These are phyloP conservation scores for Cercospora sojina DNA, from an alignment of 2,329 filamentous ascomycete genomes.

Conservation along the genomic window DNA sequence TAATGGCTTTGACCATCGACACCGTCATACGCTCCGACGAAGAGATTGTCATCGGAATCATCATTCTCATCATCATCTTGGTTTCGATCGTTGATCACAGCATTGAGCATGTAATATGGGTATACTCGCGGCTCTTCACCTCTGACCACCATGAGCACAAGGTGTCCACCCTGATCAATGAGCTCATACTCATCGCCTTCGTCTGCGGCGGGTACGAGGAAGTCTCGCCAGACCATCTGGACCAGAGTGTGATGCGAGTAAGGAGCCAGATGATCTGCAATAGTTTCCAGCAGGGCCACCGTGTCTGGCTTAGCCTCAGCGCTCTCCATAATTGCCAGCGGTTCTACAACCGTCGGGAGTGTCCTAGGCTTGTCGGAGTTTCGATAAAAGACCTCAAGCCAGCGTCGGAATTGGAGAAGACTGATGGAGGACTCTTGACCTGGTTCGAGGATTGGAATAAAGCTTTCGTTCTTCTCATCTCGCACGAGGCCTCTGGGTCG, in stretches of 20 bases:
- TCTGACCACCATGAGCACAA: background rate
- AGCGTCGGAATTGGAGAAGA: too few relatives aligned
- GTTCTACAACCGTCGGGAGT: too few relatives aligned
- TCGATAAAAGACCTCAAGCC: too few relatives aligned
- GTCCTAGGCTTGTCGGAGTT: too few relatives aligned
- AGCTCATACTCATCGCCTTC: background rate
- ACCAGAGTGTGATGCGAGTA: background rate
- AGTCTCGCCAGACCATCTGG: background rate
- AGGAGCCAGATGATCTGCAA: background rate
- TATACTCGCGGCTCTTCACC: background rate
- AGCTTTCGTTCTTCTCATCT: background rate
- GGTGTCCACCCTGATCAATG: background rate
- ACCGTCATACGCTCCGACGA: background rate
- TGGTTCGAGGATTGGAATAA: too few relatives aligned
- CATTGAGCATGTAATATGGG: background rate
- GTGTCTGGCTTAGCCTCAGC: background rate
- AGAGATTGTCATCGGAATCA: background rate
- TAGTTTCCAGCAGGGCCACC: background rate
- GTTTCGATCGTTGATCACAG: background rate
- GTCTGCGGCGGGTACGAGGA: background rate
- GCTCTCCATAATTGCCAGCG: background rate
- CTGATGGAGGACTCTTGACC: too few relatives aligned
- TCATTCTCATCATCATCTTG: background rate
- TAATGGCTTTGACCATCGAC: background rate
- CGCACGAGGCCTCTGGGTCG: background rate